These are phyloP conservation scores for Symbiotaphrina buchneri DNA, from an alignment of 495 filamentous ascomycete genomes.

Conservation along the genomic window DNA sequence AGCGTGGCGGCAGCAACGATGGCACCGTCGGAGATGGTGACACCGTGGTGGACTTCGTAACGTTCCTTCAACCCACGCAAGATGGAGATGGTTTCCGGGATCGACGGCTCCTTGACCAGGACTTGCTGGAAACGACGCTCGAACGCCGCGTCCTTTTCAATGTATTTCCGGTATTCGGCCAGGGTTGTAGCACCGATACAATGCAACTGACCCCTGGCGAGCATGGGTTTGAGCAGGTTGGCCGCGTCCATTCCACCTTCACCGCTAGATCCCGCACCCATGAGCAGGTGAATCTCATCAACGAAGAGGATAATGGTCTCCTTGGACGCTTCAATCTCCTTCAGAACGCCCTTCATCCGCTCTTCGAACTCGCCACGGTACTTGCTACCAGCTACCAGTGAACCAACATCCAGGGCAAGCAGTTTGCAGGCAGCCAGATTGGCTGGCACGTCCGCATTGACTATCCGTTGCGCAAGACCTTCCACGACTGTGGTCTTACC, in stretches of 20 bases:
- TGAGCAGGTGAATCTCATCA: slow-evolving; percentile 94
- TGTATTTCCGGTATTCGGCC: slow-evolving; percentile 92
- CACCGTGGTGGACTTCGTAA: slow-evolving; percentile 95
- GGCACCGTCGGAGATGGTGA: slow-evolving; percentile 80
- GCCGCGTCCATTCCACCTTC: slow-evolving; percentile 98
- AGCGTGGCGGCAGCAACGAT: slow-evolving; percentile 80
- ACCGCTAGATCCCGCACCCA: slow-evolving; percentile 83
- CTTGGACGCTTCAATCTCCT: slow-evolving; percentile 90
- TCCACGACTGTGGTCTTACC: slow-evolving; percentile 97
- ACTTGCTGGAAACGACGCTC: slow-evolving; percentile 98
- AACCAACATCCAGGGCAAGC: slow-evolving; percentile 83
- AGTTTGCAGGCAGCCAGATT: slow-evolving; percentile 88
- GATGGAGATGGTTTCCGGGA: slow-evolving; percentile 86
- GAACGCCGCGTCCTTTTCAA: slow-evolving; percentile 94
- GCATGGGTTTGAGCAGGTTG: slow-evolving; percentile 91
- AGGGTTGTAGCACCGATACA: slow-evolving; percentile 95
- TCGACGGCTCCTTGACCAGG: slow-evolving; percentile 73
- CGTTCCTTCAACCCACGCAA: slow-evolving; percentile 91
- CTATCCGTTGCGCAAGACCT: slow-evolving; percentile 84
- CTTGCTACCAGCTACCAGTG: slow-evolving; percentile 89
- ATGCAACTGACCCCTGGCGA: slow-evolving; percentile 87
- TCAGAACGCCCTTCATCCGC: slow-evolving; percentile 94
- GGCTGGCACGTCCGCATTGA: slow-evolving; percentile 87
- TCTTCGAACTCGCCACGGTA: slow-evolving; percentile 97
- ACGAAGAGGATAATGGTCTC: slow-evolving; percentile 96